Evolutionary conservation across 192 early-diverging fungal genomes (phyloP), one percentile per base, ranked within the genome.

Genomic region (Haplosporangium gracile): DNA sequence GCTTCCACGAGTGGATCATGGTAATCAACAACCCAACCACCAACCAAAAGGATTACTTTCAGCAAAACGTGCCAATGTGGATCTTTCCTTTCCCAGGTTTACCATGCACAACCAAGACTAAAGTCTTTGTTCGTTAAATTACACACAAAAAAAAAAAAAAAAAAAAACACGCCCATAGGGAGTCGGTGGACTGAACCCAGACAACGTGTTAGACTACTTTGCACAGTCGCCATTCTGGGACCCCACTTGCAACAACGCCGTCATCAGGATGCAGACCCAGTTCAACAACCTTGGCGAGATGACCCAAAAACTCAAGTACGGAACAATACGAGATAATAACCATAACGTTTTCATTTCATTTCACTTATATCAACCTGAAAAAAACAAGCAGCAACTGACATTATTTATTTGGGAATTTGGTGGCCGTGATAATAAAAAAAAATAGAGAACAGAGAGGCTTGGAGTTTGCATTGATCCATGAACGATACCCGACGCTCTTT

Each of bases 191-290:
- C 89, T 96, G 40, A 94, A 93, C 26, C 91, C 92, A 29, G 92
- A 95, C 70, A 95, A 95, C 78, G 95, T 96, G 0, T 87, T 96
- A 0, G 94, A 95, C 85, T 96, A 96, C 80, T 96, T 96, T 89
- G 93, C 93, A 34, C 88, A 91, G 80, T 96, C 95, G 26, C 95
- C 95, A 5, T 96, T 96, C 88, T 96, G 95, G 95, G 95, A 96
- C 78, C 84, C 92, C 20, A 90, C 93, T 34, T 93, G 95, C 89
- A 96, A 95, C 82, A 96, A 96, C 79, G 93, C 93, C 4, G 90
- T 93, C n/a, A 82, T 96, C 6, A 88, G 91, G 75, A 96, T 96
- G 95, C 95, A 96, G 76, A 96, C 95, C 42, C 94, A 94, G 83
- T 95, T 92, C 88, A 96, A 95, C 75, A 95, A 94, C 47, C 79